Base-by-base conservation (phyloP, 1,284 basidiomycete genomes). In the Neotropicomus parvogracilis region DNA sequence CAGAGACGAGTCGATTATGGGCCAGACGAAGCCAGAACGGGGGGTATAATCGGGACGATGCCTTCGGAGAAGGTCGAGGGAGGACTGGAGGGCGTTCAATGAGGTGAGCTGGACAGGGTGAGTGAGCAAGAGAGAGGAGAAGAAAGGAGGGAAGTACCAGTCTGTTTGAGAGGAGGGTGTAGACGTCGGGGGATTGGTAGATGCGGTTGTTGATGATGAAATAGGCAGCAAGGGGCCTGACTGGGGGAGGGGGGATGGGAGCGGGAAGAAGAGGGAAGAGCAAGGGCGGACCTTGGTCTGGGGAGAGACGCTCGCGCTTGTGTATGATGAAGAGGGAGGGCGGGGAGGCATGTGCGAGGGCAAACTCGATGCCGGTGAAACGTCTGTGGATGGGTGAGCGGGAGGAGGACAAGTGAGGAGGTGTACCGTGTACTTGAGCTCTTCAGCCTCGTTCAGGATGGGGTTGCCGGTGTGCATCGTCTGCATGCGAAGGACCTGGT, bases 401-500 rank as follows among this genome's bases (percentile, higher is more conserved):
- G 2, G 28, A 35, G 24, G 28, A 7, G 4, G 10, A 4, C 3
- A 6, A 1, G n/a, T 2, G 2, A 28, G n/a, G 31, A 12, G 14
- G 14, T 5, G 40, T 17, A 64, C 79, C 14, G 17, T 3, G 4
- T 61, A 87, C 89, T 75, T 87, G 54, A 93, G 78, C 64, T 91
- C 87, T 53, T 88, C 85, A 12, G 83, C 81, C 65, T 91, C 87
- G 55, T 91, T 84, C 11, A 77, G 67, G 46, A 85, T 69, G 2
- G 83, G 79, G 38, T 80, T 72, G 19, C 85, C 88, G 0, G 85
- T 85, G 59, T 88, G 83, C 70, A 85, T 84, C 0, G 88, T 91
- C 67, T 93, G 90, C 90, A 93, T 93, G 58, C 88, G 83, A 38
- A 93, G 71, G 24, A 88, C 82, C 62, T 91, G 87, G 64, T 93